These are phyloP conservation scores for Cryptococcus wingfieldii DNA, from an alignment of 1,284 basidiomycete species.

Conservation along the genomic window DNA sequence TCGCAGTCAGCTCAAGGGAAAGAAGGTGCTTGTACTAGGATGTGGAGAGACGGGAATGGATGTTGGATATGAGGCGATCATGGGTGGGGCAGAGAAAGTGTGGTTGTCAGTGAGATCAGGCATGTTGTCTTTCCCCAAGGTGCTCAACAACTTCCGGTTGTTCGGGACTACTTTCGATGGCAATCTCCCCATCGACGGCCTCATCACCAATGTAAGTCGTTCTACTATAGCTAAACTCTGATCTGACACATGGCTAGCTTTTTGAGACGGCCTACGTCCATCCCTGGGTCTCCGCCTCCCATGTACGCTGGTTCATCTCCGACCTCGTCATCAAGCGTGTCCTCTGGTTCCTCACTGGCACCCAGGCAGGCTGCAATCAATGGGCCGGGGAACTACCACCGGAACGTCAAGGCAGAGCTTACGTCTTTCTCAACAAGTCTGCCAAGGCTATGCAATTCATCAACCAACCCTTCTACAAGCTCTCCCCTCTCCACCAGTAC, in stretches of 20 bases:
- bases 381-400: constrained; percentile 63
- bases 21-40: constrained; percentile 58
- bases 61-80: constrained; percentile 55
- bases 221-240: neutral
- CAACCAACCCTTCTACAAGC: constrained; percentile 57
- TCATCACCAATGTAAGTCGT: constrained; percentile 32
- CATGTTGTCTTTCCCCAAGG: constrained; percentile 62
- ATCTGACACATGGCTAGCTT: constrained; percentile 6
- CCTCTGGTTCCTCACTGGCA: constrained; percentile 61
- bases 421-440: constrained; percentile 51
- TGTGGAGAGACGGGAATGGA: constrained; percentile 67
- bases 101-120: constrained; percentile 57
- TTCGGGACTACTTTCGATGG: constrained; percentile 55
- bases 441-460: constrained; percentile 59
- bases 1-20: constrained; percentile 52
- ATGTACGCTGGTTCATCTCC: constrained; percentile 62
- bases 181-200: constrained; percentile 57
- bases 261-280: constrained; percentile 48
- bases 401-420: constrained; percentile 57
- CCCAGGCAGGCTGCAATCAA: constrained; percentile 63
- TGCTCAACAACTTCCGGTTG: constrained; percentile 61
- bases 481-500: constrained; percentile 52
- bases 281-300: constrained; percentile 58
- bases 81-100: constrained; percentile 57
- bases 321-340: constrained; percentile 63